Percentiles rank a stretch among this genome's conserved stretches.
phyloP scores from a whole-genome alignment of 2,329 filamentous ascomycete genomes.

The Lasiodiplodia citricola region DNA sequence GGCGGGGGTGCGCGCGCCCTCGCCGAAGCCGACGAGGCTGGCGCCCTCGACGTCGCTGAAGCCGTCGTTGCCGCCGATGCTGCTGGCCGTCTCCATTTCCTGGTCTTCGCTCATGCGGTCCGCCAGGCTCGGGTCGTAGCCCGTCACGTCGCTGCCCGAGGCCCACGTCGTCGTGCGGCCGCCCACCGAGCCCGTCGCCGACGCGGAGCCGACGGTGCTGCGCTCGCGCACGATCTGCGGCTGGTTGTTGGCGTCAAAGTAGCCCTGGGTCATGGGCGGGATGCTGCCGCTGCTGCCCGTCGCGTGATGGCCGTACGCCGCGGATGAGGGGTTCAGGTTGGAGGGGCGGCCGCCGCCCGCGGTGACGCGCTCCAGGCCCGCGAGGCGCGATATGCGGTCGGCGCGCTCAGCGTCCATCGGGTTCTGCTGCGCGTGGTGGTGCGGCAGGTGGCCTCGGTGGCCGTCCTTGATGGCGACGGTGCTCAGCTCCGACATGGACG shows the following conservation, averaged over 20 bases:
- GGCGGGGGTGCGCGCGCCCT: conserved; percentile 72
- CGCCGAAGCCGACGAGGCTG: conserved; percentile 87
- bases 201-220: conserved; percentile 90
- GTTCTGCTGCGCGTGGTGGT: conserved; percentile 60
- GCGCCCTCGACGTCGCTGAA: conserved; percentile 83
- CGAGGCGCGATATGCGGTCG: conserved; percentile 91
- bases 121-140: conserved; percentile 55
- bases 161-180: conserved; percentile 69
- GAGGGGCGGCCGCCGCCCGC: conserved; percentile 67
- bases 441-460: conserved; percentile 78
- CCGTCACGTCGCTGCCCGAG: conserved; percentile 62
- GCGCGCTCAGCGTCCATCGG: conserved; percentile 90
- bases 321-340: conserved; percentile 53
- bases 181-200: conserved; percentile 79
- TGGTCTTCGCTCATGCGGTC: conserved; percentile 74
- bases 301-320: conserved; percentile 40
- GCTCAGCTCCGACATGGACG: conserved; percentile 87
- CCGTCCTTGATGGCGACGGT: conserved; percentile 97
- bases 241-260: conserved; percentile 80
- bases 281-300: conserved; percentile 44
- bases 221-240: conserved; percentile 70
- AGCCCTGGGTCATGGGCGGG: conserved; percentile 57
- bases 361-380: conserved; percentile 86
- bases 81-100: conserved; percentile 61
- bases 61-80: conserved; percentile 75